Evolutionary conservation across 306 rosid species (phyloP).

Genomic region (Acacia acuminata): DNA sequence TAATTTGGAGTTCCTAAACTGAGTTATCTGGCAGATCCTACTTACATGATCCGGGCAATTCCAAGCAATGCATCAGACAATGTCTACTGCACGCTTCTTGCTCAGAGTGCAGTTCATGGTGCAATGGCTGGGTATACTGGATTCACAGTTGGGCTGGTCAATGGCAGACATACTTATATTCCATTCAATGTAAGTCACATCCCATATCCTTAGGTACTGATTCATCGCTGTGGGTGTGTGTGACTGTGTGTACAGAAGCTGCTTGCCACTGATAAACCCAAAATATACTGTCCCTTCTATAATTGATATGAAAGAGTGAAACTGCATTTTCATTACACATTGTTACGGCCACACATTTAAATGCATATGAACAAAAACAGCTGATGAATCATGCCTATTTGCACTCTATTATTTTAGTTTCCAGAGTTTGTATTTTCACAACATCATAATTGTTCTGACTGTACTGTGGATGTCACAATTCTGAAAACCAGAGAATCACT

Average conservation of each 20-base stretch:
- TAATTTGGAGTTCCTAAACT: conserved; percentile 23
- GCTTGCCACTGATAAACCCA: neutral
- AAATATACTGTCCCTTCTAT: neutral
- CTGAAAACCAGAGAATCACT: conserved; percentile 58
- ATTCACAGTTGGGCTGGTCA: conserved; percentile 74
- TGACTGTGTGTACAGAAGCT: neutral
- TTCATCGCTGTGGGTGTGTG: neutral
- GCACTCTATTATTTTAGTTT: neutral
- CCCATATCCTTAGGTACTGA: conserved; percentile 3
- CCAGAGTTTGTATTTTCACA: conserved; percentile 15
- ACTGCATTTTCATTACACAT: neutral
- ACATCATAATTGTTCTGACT: conserved; percentile 29
- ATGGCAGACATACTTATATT: conserved; percentile 85
- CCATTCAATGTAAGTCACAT: conserved; percentile 67
- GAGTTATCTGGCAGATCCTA: conserved; percentile 65
- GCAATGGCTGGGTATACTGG: conserved; percentile 96
- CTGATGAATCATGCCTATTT: conserved; percentile 4
- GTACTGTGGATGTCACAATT: conserved; percentile 16
- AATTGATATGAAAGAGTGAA: conserved; percentile 17
- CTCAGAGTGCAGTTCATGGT: conserved; percentile 94
- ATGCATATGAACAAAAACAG: conserved; percentile 1
- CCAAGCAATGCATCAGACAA: conserved; percentile 92
- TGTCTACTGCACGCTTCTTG: conserved; percentile 89
- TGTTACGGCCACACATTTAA: neutral
- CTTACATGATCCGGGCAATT: conserved; percentile 92